Base-by-base conservation (phyloP, 371 early-diverging fungal genomes). In the Mucor irregularis region DNA sequence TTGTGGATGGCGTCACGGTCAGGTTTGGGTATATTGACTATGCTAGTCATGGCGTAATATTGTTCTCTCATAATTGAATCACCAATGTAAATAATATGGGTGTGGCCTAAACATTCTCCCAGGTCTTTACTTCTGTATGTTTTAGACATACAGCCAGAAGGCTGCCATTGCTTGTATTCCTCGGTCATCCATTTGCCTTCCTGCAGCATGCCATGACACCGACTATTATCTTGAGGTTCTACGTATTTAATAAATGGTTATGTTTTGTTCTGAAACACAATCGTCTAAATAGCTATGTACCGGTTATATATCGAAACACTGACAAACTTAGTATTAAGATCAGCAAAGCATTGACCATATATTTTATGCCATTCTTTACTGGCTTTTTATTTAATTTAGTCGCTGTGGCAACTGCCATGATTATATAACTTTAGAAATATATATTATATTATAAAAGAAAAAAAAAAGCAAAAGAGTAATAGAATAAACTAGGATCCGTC, bases 61-160 rank as follows among this genome's bases (percentile, higher is more conserved):
- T 85, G 79, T 34, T 83, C 73, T 25, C 90, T 82, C 19, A 79
- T 77, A 11, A 84, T 73, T 1, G 88, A 88, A 62, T 91, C 90
- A 25, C 91, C 91, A 37, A 85, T 69, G 61, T 85, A 84, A 13
- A 86, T 72, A 6, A 81, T 63, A 8, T 71, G 70, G 0, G 78
- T 62, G n/a, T 67, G 68, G n/a, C 52, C 62, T 5, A 82, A 48
- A 52, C 91, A 90, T 3, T 51, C 43, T 0, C 46, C 34, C 16
- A 83, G 52, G 9, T 82, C 78, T 17, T 61, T n/a, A 2, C 59
- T 13, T 24, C 63, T 65, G 62, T 86, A 88, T 30, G 52, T 68
- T 40, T 81, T 78, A 51, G 80, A 65, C 78, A 84, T 84, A 52
- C 88, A 88, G 0, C 86, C 81, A 4, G 76, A 58, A 5, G 86